Evolutionary conservation across 192 early-diverging fungal species (phyloP).

Genomic region (Backusella tuberculispora): DNA sequence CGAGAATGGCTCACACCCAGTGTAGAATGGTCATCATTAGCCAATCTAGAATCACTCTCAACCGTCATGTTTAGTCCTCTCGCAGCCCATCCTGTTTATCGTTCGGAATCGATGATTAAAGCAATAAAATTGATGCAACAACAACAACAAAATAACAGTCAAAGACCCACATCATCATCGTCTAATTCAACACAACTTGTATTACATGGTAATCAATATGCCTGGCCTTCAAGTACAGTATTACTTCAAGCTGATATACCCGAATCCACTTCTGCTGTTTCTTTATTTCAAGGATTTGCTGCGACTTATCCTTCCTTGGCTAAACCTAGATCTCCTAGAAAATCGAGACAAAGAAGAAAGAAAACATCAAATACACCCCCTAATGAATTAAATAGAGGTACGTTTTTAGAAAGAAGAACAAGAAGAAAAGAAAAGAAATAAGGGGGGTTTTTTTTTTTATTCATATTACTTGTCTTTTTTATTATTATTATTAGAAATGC

Average conservation of each 20-base stretch:
- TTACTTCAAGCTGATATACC: conserved; percentile 55
- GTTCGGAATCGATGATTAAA: conserved; percentile 55
- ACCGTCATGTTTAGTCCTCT: conserved; percentile 60
- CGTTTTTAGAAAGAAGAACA: not conserved
- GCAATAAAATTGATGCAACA: conserved; percentile 55
- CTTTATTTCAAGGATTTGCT: conserved; percentile 60
- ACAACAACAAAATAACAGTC: conserved; percentile 30
- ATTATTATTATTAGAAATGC: not conserved
- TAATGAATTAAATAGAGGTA: conserved; percentile 12
- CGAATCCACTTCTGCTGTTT: conserved; percentile 53
- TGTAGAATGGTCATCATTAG: conserved; percentile 12
- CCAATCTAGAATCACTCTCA: conserved; percentile 41
- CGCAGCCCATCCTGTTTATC: conserved; percentile 52
- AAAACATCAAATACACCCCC: conserved; percentile 13
- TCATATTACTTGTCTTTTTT: not conserved
- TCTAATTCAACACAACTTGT: conserved; percentile 19
- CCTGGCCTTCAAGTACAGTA: conserved; percentile 42
- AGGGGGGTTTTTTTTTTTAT: not conserved
- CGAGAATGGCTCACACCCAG: conserved; percentile 42
- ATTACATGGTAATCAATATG: conserved; percentile 15
- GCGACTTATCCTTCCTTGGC: conserved; percentile 53
- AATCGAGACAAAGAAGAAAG: conserved; percentile 21
- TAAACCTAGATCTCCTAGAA: not conserved
- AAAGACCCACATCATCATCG: not conserved
- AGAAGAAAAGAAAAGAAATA: not conserved